Conservation (phyloP, 2,329 filamentous ascomycete genomes). For the Trichoderma hamatum region DNA sequence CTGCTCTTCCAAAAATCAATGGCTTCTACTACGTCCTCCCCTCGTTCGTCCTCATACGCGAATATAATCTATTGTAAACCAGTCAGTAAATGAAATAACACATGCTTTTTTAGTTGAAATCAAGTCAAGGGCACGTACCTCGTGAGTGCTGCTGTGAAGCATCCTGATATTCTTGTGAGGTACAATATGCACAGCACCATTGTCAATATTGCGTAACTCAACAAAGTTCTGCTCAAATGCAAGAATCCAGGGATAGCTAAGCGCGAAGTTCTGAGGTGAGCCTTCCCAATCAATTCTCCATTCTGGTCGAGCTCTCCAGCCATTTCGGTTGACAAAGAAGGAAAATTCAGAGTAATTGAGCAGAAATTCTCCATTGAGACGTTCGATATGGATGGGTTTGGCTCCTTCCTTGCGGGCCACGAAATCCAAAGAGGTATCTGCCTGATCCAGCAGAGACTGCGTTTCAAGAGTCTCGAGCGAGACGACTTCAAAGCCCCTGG, state of each 20-base stretch:
- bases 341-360: constrained; percentile 98
- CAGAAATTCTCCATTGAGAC: constrained; percentile 93
- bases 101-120: not conserved
- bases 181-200: constrained; percentile 90
- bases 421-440: constrained; percentile 96
- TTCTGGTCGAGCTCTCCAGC: constrained; percentile 92
- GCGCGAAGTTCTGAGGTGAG: constrained; percentile 84
- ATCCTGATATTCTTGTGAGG: constrained; percentile 96
- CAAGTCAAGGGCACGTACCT: constrained; percentile 62
- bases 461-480: constrained; percentile 97
- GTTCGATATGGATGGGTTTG: constrained; percentile 95
- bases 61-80: constrained; percentile 77
- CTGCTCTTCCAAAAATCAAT: constrained; percentile 92
- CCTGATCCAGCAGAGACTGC: constrained; percentile 93
- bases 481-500: constrained; percentile 95
- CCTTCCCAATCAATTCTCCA: constrained; percentile 99
- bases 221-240: constrained; percentile 98
- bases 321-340: constrained; percentile 98
- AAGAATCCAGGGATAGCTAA: constrained; percentile 95
- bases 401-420: constrained; percentile 92
- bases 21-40: constrained; percentile 90
- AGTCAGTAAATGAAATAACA: constrained; percentile 4
- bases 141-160: constrained; percentile 94
- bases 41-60: constrained; percentile 93
- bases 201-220: constrained; percentile 94